Evolutionary conservation across 2,329 filamentous ascomycete species (phyloP).

Genomic region (Cytospora paraplurivora): DNA sequence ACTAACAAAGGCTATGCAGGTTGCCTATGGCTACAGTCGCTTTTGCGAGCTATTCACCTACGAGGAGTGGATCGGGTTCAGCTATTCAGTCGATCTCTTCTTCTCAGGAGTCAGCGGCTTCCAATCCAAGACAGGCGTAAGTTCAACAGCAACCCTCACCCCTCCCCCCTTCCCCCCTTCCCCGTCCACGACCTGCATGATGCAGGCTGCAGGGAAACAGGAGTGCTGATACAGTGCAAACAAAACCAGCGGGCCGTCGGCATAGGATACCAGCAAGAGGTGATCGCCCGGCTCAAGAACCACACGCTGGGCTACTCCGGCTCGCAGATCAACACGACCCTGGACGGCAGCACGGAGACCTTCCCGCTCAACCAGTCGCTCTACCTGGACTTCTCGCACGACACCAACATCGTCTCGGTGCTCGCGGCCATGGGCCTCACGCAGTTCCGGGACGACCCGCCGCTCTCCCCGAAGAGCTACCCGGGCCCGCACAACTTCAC

Average conservation of each 20-base stretch:
- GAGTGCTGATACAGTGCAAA: neutral
- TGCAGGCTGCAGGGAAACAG: neutral
- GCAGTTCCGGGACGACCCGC: slow-evolving; percentile 59
- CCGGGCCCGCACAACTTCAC: slow-evolving; percentile 63
- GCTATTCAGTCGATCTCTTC: slow-evolving; percentile 68
- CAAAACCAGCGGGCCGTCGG: slow-evolving; percentile 64
- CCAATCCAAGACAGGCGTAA: slow-evolving; percentile 62
- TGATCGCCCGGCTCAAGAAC: slow-evolving; percentile 69
- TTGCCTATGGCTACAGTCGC: slow-evolving; percentile 72
- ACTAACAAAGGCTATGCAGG: slow-evolving; percentile 36
- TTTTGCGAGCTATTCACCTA: slow-evolving; percentile 78
- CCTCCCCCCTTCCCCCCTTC: too few species aligned
- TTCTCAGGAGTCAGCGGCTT: slow-evolving; percentile 66
- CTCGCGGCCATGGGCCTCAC: slow-evolving; percentile 72
- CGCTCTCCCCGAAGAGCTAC: slow-evolving; percentile 58
- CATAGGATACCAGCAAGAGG: slow-evolving; percentile 72
- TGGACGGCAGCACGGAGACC: slow-evolving; percentile 66
- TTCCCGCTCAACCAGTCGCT: slow-evolving; percentile 74
- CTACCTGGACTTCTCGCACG: slow-evolving; percentile 79
- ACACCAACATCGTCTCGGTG: slow-evolving; percentile 71
- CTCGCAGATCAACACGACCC: slow-evolving; percentile 68
- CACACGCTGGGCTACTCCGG: slow-evolving; percentile 62
- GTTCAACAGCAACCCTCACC: slow-evolving; percentile 31
- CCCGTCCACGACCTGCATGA: neutral
- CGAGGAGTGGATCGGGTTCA: slow-evolving; percentile 72